phyloP scores from a whole-genome alignment of 306 rosid genomes.

The Betula pendula region DNA sequence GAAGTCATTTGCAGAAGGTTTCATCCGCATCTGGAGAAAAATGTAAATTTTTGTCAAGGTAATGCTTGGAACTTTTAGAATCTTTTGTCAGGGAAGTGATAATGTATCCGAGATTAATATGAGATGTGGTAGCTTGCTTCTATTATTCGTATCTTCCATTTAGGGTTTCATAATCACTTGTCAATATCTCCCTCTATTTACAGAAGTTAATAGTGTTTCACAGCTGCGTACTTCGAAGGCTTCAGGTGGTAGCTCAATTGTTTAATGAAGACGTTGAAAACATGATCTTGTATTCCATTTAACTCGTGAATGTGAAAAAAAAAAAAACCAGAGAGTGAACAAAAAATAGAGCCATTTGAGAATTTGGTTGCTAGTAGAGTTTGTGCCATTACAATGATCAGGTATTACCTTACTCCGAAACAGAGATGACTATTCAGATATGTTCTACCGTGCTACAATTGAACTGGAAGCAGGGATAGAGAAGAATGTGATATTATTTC shows the following conservation, averaged over 20 bases:
- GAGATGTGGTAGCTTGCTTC: background rate
- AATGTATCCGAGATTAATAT: background rate
- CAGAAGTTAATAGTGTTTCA: background rate
- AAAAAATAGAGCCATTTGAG: background rate
- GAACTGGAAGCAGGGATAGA: background rate
- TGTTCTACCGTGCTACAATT: background rate
- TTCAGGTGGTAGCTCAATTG: background rate
- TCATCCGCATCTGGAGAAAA: conserved; percentile 57
- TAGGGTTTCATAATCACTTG: background rate
- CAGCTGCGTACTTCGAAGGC: background rate
- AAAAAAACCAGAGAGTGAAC: too few relatives aligned
- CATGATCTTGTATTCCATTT: background rate
- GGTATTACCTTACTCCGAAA: background rate
- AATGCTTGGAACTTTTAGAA: conserved; percentile 17
- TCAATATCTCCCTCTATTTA: background rate
- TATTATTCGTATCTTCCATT: background rate
- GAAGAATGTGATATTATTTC: background rate
- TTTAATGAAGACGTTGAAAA: background rate
- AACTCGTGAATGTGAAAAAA: background rate
- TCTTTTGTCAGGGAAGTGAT: background rate
- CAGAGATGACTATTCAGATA: background rate
- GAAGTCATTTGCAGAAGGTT: conserved; percentile 63
- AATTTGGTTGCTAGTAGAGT: conserved; percentile 2
- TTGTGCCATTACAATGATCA: background rate
- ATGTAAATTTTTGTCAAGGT: conserved; percentile 35